Evolutionary conservation across 805 yeast genomes (phyloP).

Genomic region (Candida glaebosa): DNA sequence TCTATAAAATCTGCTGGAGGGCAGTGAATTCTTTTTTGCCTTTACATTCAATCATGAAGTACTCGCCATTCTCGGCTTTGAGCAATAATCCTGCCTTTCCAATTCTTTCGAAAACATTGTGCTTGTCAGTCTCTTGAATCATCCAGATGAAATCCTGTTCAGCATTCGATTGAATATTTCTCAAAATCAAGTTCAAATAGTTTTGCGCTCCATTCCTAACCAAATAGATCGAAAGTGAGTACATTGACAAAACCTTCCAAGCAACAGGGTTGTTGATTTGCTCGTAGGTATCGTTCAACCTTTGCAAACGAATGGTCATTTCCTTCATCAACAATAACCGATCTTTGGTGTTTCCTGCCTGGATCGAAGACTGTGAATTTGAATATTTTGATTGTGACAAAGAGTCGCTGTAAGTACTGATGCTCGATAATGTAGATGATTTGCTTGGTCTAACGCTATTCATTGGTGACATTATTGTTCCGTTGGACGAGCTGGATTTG

Average conservation of each 20-base stretch:
- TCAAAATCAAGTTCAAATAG: conserved; percentile 27
- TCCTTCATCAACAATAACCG: conserved; percentile 18
- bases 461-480: conserved; percentile 34
- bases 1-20: conserved; percentile 1
- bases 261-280: conserved; percentile 34
- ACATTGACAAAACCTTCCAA: conserved; percentile 43
- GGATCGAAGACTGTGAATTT: not conserved
- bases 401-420: conserved; percentile 10
- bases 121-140: conserved; percentile 26
- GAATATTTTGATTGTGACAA: not conserved
- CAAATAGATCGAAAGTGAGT: conserved; percentile 24
- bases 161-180: conserved; percentile 12
- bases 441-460: conserved; percentile 16
- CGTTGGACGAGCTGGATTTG: conserved; percentile 17
- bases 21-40: conserved; percentile 37
- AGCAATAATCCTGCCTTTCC: conserved; percentile 44
- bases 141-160: conserved; percentile 25
- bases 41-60: conserved; percentile 42
- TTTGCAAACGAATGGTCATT: conserved; percentile 37
- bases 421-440: conserved; percentile 24
- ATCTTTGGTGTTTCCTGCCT: not conserved
- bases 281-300: conserved; percentile 27
- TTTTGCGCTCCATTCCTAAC: conserved; percentile 24
- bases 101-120: conserved; percentile 28
- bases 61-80: conserved; percentile 24